Conservation (phyloP, 495 filamentous ascomycete genomes). For the Bacidia rubella region DNA sequence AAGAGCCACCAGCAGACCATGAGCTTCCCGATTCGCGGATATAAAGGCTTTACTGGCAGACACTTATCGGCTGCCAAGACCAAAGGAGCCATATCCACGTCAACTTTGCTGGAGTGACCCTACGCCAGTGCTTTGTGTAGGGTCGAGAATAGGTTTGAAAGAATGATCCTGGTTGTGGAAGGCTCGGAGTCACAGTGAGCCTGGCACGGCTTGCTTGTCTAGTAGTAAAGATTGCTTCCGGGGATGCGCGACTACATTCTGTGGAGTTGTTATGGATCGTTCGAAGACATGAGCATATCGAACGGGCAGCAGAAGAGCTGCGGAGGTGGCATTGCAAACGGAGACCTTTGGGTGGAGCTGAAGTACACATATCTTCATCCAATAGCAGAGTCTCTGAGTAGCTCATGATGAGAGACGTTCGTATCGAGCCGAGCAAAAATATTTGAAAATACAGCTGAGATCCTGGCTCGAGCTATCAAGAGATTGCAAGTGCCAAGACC, state of each 20-base stretch:
- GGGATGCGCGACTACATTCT: background rate
- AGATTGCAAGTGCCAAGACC: too few relatives aligned
- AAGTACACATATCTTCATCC: too few relatives aligned
- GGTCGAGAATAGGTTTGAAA: conserved; percentile 11
- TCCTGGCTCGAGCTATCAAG: too few relatives aligned
- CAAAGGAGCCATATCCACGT: background rate
- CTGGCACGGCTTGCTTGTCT: conserved; percentile 15
- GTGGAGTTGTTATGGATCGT: conserved; percentile 6
- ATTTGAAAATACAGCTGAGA: too few relatives aligned
- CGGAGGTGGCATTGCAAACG: background rate
- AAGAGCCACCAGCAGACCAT: background rate
- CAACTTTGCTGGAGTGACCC: conserved; percentile 17
- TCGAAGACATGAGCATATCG: background rate
- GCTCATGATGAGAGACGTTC: too few relatives aligned
- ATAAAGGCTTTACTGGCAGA: conserved; percentile 16
- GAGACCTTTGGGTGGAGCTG: background rate
- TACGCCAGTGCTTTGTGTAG: conserved; percentile 11
- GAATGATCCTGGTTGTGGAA: conserved; percentile 17
- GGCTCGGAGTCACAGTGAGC: conserved; percentile 19
- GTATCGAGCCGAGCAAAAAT: too few relatives aligned
- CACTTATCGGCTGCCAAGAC: background rate
- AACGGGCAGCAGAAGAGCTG: conserved; percentile 3
- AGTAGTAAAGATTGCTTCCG: background rate
- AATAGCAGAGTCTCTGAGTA: too few relatives aligned
- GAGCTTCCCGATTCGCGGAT: conserved; percentile 12